Conservation (phyloP, 2,329 filamentous ascomycete species). For the Aspergillus fructus region DNA sequence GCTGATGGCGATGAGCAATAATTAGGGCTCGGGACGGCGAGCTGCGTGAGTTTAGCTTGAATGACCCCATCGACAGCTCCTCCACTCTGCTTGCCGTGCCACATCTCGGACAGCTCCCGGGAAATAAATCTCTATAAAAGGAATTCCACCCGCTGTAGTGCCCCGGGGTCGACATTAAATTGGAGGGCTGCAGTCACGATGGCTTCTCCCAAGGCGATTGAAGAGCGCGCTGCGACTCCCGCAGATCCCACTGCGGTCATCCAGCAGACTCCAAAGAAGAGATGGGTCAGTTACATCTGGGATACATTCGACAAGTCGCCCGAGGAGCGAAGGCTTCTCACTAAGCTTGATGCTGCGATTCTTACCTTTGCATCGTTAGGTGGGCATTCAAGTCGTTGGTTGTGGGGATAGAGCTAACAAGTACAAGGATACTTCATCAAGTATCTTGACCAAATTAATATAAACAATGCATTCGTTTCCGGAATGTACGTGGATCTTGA, state of each 20-base stretch:
- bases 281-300: constrained; percentile 53
- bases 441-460: constrained; percentile 47
- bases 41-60: constrained; percentile 2
- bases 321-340: constrained; percentile 49
- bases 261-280: constrained; percentile 26
- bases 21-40: not conserved
- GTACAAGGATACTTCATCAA: constrained; percentile 51
- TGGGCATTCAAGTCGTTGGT: constrained; percentile 15
- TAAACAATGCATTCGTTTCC: constrained; percentile 49
- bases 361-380: constrained; percentile 49
- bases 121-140: not conserved
- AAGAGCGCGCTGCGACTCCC: constrained; percentile 13
- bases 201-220: constrained; percentile 11
- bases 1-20: constrained; percentile 8
- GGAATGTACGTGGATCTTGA: constrained; percentile 38
- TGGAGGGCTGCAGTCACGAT: constrained; percentile 12
- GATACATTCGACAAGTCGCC: constrained; percentile 54
- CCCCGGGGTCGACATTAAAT: not conserved
- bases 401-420: not conserved
- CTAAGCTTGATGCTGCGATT: constrained; percentile 51
- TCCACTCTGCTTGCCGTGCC: not conserved
- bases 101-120: no score
- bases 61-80: not conserved
- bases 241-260: constrained; percentile 11
- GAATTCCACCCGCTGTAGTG: not conserved